Percentiles rank a stretch among this genome's conserved stretches.
Evolutionary conservation across 2,329 filamentous ascomycete species (phyloP).

Genomic region (Colletotrichum sp.): DNA sequence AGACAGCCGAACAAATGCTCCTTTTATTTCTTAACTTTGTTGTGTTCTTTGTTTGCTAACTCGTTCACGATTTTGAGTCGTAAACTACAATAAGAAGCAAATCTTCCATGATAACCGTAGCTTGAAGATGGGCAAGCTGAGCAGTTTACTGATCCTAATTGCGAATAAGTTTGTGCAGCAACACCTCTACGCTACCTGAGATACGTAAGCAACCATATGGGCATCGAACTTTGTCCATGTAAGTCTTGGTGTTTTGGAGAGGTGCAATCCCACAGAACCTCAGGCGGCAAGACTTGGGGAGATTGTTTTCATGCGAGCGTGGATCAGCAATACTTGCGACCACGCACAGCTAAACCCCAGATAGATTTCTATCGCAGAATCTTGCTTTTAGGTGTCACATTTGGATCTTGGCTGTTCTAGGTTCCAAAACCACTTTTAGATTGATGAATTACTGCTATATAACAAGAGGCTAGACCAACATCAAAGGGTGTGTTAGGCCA

Average conservation of each 20-base stretch:
- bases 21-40: too few relatives aligned
- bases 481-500: neutral
- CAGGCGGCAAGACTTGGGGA: neutral
- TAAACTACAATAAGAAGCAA: too few relatives aligned
- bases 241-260: neutral
- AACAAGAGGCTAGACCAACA: neutral
- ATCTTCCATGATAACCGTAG: too few relatives aligned
- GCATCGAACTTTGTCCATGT: neutral
- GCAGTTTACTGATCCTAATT: too few relatives aligned
- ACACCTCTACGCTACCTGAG: neutral
- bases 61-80: neutral
- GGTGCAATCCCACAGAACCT: neutral
- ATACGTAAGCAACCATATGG: neutral
- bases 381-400: neutral
- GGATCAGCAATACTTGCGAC: neutral
- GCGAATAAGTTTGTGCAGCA: too few relatives aligned
- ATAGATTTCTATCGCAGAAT: neutral
- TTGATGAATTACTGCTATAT: neutral
- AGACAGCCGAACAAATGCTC: accelerated
- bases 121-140: too few relatives aligned
- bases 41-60: accelerated
- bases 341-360: neutral
- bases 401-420: neutral
- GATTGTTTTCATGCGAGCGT: neutral
- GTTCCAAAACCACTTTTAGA: neutral